Percentiles rank a stretch among this genome's conserved stretches.
Evolutionary conservation across 108 stramenopile genomes (phyloP).

Genomic region (Fragilaria crotonensis): DNA sequence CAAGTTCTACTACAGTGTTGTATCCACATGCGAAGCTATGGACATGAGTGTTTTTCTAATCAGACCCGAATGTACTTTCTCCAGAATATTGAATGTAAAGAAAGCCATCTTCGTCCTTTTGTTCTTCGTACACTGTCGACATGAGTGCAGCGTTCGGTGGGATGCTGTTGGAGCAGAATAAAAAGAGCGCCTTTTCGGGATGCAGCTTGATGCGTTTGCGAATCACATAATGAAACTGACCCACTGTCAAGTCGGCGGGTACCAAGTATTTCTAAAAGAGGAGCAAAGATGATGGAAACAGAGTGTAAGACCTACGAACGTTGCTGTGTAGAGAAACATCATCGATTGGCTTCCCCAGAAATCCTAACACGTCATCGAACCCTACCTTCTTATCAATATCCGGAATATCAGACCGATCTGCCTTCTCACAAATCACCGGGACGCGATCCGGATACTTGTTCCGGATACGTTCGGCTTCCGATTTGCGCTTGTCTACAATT

Average conservation of each 20-base stretch:
- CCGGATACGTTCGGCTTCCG: slow-evolving; percentile 87
- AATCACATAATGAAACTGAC: slow-evolving; percentile 98
- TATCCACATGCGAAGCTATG: too few species aligned
- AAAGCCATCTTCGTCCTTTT: slow-evolving; percentile 96
- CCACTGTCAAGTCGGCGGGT: slow-evolving; percentile 92
- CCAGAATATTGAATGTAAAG: slow-evolving; percentile 98
- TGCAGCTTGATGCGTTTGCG: slow-evolving; percentile 95
- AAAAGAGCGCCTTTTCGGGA: slow-evolving; percentile 86
- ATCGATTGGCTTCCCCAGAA: too few species aligned
- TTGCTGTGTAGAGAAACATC: too few species aligned
- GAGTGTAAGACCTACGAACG: too few species aligned
- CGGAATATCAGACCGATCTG: slow-evolving; percentile 91
- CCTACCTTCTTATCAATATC: slow-evolving; percentile 96
- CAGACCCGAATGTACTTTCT: slow-evolving; percentile 93
- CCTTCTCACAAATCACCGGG: slow-evolving; percentile 98
- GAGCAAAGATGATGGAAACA: too few species aligned
- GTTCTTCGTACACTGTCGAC: slow-evolving; percentile 95
- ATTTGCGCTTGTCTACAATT: slow-evolving; percentile 75
- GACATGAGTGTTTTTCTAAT: too few species aligned
- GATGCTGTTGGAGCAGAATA: slow-evolving; percentile 85
- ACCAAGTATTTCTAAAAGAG: slow-evolving; percentile 79
- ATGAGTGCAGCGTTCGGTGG: slow-evolving; percentile 91
- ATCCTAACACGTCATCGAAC: slow-evolving; percentile 1
- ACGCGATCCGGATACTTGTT: slow-evolving; percentile 97
- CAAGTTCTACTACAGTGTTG: too few species aligned